Conservation (phyloP, 371 early-diverging fungal genomes). For the Mucor circinelloides region DNA sequence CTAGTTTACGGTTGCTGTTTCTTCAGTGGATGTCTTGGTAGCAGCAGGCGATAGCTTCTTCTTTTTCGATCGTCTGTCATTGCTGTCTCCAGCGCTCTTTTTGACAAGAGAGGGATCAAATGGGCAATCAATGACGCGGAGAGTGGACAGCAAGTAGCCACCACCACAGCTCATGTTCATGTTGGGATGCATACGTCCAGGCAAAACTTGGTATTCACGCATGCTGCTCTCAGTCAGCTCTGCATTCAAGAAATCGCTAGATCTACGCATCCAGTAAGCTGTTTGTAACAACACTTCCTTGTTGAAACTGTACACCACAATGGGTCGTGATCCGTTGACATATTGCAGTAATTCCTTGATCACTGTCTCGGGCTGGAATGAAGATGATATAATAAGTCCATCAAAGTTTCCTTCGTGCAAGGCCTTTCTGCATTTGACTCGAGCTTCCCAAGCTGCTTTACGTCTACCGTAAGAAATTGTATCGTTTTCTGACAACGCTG, state of each 20-base stretch:
- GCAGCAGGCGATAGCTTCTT: slow-evolving; percentile 7
- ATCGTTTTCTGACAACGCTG: slow-evolving; percentile 30
- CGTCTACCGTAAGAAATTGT: slow-evolving; percentile 37
- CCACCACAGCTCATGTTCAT: slow-evolving; percentile 90
- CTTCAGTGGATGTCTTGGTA: not conserved
- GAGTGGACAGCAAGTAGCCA: slow-evolving; percentile 80
- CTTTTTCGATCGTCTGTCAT: slow-evolving; percentile 21
- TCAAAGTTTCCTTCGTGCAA: slow-evolving; percentile 63
- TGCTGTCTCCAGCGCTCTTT: slow-evolving; percentile 10
- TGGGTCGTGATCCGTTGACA: slow-evolving; percentile 79
- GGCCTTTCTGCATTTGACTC: slow-evolving; percentile 33
- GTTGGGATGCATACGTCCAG: slow-evolving; percentile 91
- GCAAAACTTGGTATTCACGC: slow-evolving; percentile 87
- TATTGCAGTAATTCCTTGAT: slow-evolving; percentile 68
- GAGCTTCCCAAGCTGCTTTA: slow-evolving; percentile 31
- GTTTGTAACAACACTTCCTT: slow-evolving; percentile 83
- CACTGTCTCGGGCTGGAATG: slow-evolving; percentile 71
- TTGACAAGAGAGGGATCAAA: slow-evolving; percentile 33
- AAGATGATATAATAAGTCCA: slow-evolving; percentile 82
- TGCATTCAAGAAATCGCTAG: slow-evolving; percentile 73
- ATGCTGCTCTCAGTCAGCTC: slow-evolving; percentile 89
- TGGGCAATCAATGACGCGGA: slow-evolving; percentile 60
- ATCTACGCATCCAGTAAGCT: slow-evolving; percentile 71
- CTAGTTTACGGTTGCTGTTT: not conserved
- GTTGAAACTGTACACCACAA: slow-evolving; percentile 81